Conservation (phyloP, 2,329 filamentous ascomycete genomes). For the Fusarium humuli region DNA sequence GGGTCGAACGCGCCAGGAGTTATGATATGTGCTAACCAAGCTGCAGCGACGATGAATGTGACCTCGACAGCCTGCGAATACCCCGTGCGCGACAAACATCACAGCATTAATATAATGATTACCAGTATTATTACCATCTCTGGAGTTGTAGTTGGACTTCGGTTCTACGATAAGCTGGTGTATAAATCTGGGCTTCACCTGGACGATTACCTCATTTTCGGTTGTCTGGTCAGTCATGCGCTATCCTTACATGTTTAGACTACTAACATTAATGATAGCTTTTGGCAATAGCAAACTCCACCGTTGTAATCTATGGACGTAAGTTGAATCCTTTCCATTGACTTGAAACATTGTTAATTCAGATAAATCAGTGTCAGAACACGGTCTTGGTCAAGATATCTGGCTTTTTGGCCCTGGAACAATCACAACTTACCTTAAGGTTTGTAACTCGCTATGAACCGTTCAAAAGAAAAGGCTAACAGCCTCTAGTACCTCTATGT, state of each 20-base stretch:
- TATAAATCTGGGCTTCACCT: not conserved
- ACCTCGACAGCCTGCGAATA: slow-evolving; percentile 1
- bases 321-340: not conserved
- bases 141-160: not conserved
- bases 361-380: not conserved
- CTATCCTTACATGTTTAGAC: not conserved
- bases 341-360: not conserved
- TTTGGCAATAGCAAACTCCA: not conserved
- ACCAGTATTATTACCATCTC: not conserved
- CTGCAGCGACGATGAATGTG: not conserved
- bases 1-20: not conserved
- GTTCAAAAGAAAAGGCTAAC: not conserved
- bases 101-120: not conserved
- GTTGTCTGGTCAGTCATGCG: not conserved
- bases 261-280: not conserved
- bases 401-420: slow-evolving; percentile 2
- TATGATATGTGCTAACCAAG: not conserved
- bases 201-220: not conserved
- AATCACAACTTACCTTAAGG: slow-evolving; percentile 1
- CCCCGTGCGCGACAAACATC: not conserved
- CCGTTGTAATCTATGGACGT: not conserved
- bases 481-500: not conserved
- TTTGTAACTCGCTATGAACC: not conserved
- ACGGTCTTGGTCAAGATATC: slow-evolving; percentile 14
- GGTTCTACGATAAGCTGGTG: not conserved